Conservation (phyloP, 495 filamentous ascomycete species). For the Podospora pseudoanserina region DNA sequence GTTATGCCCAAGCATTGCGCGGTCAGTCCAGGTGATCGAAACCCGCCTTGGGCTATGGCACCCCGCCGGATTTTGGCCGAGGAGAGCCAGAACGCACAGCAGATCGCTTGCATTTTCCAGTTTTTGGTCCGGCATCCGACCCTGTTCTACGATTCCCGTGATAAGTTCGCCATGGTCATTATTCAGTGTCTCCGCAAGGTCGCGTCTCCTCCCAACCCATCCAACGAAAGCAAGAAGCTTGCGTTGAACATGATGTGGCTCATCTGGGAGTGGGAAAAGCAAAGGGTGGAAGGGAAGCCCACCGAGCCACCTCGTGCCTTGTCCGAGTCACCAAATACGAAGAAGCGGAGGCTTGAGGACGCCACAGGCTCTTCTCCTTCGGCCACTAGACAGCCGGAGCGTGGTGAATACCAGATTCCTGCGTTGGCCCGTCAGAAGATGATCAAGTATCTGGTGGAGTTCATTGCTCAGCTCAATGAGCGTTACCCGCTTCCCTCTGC, state of each 20-base stretch:
- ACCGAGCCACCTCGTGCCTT: conserved; percentile 41
- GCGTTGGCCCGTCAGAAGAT: conserved; percentile 64
- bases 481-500: conserved; percentile 70
- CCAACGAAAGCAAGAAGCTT: conserved; percentile 88
- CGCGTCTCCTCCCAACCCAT: conserved; percentile 75
- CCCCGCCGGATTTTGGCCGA: conserved; percentile 88
- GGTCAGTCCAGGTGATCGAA: conserved; percentile 44
- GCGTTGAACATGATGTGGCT: conserved; percentile 84
- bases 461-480: conserved; percentile 85
- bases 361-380: conserved; percentile 45
- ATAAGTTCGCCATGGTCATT: conserved; percentile 83
- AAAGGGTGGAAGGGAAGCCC: conserved; percentile 58
- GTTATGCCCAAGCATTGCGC: conserved; percentile 76
- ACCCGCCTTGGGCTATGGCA: conserved; percentile 78
- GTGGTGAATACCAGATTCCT: conserved; percentile 66
- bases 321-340: conserved; percentile 66
- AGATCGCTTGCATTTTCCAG: conserved; percentile 95
- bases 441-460: conserved; percentile 89
- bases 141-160: conserved; percentile 90
- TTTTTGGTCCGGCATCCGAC: conserved; percentile 91
- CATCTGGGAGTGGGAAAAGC: conserved; percentile 90
- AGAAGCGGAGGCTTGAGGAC: conserved; percentile 73
- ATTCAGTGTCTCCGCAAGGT: conserved; percentile 87
- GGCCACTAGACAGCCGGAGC: conserved; percentile 50
- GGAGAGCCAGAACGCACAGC: conserved; percentile 93